Evolutionary conservation across 108 stramenopile genomes (phyloP).

Genomic region (Cyclotella baltica): DNA sequence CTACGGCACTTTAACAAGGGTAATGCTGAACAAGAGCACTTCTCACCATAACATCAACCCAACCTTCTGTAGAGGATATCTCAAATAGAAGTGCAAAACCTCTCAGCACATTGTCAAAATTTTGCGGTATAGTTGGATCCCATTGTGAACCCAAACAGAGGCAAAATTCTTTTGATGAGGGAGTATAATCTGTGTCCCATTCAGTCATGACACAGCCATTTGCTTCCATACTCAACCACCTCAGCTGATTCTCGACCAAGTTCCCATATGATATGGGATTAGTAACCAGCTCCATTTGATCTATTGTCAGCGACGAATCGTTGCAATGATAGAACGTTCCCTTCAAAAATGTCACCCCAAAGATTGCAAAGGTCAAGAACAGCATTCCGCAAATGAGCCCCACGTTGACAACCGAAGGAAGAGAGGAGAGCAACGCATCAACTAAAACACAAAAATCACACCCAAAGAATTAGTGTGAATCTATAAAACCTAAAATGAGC

Average conservation of each 20-base stretch:
- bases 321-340: constrained; percentile 66
- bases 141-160: constrained; percentile 44
- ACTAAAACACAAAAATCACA: too few relatives aligned
- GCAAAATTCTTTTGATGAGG: constrained; percentile 51
- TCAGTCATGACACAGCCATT: neutral
- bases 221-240: constrained; percentile 21
- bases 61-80: constrained; percentile 73
- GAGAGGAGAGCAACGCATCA: constrained; percentile 69
- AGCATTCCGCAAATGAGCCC: constrained; percentile 48
- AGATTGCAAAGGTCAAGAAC: constrained; percentile 71
- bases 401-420: constrained; percentile 68
- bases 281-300: constrained; percentile 3
- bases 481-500: neutral
- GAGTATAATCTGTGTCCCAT: constrained; percentile 17
- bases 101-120: constrained; percentile 63
- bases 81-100: constrained; percentile 65
- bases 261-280: constrained; percentile 26
- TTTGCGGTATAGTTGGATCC: constrained; percentile 43
- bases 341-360: constrained; percentile 75
- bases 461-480: too few relatives aligned
- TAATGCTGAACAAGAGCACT: neutral
- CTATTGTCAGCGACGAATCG: neutral
- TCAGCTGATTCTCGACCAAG: neutral
- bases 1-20: neutral
- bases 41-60: constrained; percentile 60